Evolutionary conservation across 2,329 filamentous ascomycete species (phyloP), one percentile per base, ranked within the genome.

Genomic region (Podosphaera fusca): DNA sequence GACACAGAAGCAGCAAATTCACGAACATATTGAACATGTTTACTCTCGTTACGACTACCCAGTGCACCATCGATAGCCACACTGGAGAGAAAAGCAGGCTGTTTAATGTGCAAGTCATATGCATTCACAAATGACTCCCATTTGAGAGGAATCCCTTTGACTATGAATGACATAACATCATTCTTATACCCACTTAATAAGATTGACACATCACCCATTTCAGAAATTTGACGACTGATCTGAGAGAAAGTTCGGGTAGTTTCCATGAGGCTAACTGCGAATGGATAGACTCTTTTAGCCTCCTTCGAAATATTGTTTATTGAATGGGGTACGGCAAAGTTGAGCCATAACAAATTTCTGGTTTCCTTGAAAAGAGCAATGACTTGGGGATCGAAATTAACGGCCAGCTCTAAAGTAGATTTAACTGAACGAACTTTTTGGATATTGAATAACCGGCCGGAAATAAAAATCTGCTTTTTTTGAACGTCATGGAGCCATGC

Each of bases 311-410:
- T 87, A 61, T 87, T 96, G 70, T 84, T 94, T 66, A 98, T 87
- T 12, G 86, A 82, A 69, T 98, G 92, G 7, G 94, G 94, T 31
- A 98, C 87, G 58, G 87, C 84, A 68, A 88, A 98, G 62, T 87
- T 92, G 60, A 95, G 82, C 90, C 92, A 98, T 10, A 87, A 81
- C 49, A 99, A 73, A 66, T 98, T 98, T 46, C 94, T 82, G 33
- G 94, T 94, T 72, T 99, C 92, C 67, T 99, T 99, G 76, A 98
- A 99, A 8, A 99, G 74, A 0, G 90, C 89, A 67, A 98, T 98
- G 58, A 96, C 87, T 67, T 98, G 92, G 10, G 86, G 82, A 67
- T 99, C 90, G 64, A 99, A 99, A 70, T 96, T 98, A 68, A 99
- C 89, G 10, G 79, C 79, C 33, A 99, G 76, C 69, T 96, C 90